phyloP scores from a whole-genome alignment of 441 rosid genomes.

The Adansonia gregorii region DNA sequence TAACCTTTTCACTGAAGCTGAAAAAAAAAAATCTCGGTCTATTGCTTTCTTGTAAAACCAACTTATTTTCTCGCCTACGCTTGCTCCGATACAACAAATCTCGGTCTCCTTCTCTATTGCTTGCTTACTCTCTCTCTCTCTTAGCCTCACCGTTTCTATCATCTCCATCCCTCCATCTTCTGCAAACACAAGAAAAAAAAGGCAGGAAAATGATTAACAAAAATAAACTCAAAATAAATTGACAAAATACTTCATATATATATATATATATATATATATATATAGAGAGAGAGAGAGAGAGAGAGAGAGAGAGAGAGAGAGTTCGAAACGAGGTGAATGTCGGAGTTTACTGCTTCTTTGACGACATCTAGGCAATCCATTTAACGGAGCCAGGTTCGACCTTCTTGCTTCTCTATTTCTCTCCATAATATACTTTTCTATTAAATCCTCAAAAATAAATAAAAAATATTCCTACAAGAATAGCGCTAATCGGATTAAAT shows the following conservation, averaged over 20 bases:
- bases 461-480: background rate
- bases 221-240: background rate
- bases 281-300: background rate
- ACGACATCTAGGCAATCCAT: conserved; percentile 33
- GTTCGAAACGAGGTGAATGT: conserved; percentile 30
- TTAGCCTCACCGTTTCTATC: conserved; percentile 13
- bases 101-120: conserved; percentile 35
- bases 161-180: conserved; percentile 32
- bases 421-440: conserved; percentile 24
- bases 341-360: conserved; percentile 33
- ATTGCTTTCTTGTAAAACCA: conserved; percentile 22
- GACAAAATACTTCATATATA: no score
- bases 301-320: no score
- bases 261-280: no score
- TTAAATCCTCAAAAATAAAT: background rate
- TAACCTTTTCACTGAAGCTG: conserved; percentile 52
- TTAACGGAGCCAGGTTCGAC: conserved; percentile 11
- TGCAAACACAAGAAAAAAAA: background rate
- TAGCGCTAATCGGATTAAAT: no score
- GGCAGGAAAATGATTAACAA: background rate
- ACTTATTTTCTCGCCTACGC: conserved; percentile 37
- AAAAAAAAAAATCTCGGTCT: conserved; percentile 24
- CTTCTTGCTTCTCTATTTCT: conserved; percentile 40
- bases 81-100: conserved; percentile 37
- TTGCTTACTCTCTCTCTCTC: conserved; percentile 21